These are phyloP conservation scores for Triticum timopheevii DNA, from an alignment of 176 grass and related monocot genomes.

Conservation along the genomic window DNA sequence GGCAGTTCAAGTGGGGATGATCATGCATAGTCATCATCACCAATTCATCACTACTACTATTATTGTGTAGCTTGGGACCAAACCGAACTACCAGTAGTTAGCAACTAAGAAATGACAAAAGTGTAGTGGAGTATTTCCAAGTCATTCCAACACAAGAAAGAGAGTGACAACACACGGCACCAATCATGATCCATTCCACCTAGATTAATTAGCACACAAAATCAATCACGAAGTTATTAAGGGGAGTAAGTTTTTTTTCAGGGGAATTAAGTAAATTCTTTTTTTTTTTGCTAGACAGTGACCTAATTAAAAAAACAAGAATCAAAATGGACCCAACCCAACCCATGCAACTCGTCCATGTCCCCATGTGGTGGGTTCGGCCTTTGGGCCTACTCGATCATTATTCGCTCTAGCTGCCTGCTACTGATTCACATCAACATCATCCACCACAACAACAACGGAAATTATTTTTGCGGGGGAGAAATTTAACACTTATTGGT, in stretches of 20 bases:
- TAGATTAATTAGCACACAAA: background rate
- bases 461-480: background rate
- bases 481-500: background rate
- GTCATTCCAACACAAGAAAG: constrained; percentile 1
- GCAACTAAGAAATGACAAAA: constrained; percentile 16
- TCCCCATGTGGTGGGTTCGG: constrained; percentile 18
- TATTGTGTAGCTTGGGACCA: constrained; percentile 9
- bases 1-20: constrained; percentile 5
- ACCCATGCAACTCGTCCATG: constrained; percentile 15
- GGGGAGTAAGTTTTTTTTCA: background rate
- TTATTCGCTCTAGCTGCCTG: background rate
- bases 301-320: constrained; percentile 1
- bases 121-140: constrained; percentile 6
- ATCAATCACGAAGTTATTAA: background rate
- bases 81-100: constrained; percentile 17
- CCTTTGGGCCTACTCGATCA: constrained; percentile 19
- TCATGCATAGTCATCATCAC: constrained; percentile 3
- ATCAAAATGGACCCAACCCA: constrained; percentile 24
- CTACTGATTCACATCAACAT: constrained; percentile 14
- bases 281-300: background rate
- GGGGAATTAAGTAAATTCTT: background rate
- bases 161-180: background rate
- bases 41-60: background rate
- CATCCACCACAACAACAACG: background rate
- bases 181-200: background rate